A percentile compares a stretch with the other conserved stretches of the same genome.
Conservation (phyloP, 1,284 basidiomycete genomes). For the Fomes fomentarius region DNA sequence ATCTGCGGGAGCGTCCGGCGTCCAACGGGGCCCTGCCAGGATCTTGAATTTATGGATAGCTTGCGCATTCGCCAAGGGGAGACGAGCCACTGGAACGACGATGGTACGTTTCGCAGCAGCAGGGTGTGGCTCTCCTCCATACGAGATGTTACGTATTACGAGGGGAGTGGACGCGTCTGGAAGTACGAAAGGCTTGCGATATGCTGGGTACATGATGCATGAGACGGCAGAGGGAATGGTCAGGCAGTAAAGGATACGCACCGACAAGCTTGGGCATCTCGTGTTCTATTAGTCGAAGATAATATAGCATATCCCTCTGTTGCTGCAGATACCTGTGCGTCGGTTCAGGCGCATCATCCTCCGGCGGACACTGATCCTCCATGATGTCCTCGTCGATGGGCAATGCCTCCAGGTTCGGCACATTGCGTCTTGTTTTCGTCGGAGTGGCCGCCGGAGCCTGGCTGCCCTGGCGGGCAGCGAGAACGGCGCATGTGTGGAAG, state of each 20-base stretch:
- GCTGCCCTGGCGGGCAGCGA: slow-evolving; percentile 13
- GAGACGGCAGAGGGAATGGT: background rate
- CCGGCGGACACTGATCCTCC: slow-evolving; percentile 17
- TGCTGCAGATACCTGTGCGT: slow-evolving; percentile 53
- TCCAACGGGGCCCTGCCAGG: slow-evolving; percentile 84
- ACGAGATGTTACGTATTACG: slow-evolving; percentile 75
- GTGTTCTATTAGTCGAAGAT: slow-evolving; percentile 81
- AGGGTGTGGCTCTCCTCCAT: slow-evolving; percentile 76
- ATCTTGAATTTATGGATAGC: slow-evolving; percentile 82
- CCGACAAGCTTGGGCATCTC: slow-evolving; percentile 84
- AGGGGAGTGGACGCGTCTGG: slow-evolving; percentile 62
- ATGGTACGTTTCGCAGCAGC: slow-evolving; percentile 70
- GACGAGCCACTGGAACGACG: slow-evolving; percentile 70
- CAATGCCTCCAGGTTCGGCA: slow-evolving; percentile 21
- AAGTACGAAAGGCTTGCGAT: slow-evolving; percentile 74
- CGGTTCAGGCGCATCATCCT: slow-evolving; percentile 59
- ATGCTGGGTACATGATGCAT: slow-evolving; percentile 50
- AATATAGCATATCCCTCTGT: slow-evolving; percentile 70
- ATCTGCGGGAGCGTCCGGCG: slow-evolving; percentile 69
- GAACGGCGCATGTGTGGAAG: slow-evolving; percentile 25
- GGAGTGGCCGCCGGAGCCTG: slow-evolving; percentile 5
- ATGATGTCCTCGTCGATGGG: slow-evolving; percentile 21
- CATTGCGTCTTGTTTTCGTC: slow-evolving; percentile 9
- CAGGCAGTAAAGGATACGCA: slow-evolving; percentile 42
- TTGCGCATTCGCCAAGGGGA: slow-evolving; percentile 63